phyloP scores from a whole-genome alignment of 2,329 filamentous ascomycete genomes.

The Colletotrichum sp. region DNA sequence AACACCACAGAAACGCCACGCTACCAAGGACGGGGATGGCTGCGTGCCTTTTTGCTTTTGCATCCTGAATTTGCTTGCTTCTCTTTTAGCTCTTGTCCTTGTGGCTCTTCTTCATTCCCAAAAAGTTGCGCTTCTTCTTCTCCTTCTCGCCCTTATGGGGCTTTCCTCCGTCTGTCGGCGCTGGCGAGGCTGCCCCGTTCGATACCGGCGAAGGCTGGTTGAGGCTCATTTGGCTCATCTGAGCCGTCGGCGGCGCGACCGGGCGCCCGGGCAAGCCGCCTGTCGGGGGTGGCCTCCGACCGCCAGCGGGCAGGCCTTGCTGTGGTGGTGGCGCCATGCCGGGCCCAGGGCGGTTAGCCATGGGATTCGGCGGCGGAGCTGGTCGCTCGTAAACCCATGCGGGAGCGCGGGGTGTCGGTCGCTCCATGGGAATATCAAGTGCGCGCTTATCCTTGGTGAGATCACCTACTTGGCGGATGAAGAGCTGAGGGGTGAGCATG shows the following conservation, averaged over 20 bases:
- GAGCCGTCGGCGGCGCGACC: constrained; percentile 53
- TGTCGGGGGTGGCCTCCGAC: constrained; percentile 27
- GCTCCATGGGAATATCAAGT: constrained; percentile 81
- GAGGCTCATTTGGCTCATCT: constrained; percentile 62
- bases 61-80: neutral
- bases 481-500: constrained; percentile 87
- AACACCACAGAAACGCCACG: constrained; percentile 8
- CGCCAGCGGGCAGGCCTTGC: constrained; percentile 22
- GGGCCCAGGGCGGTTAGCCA: constrained; percentile 32
- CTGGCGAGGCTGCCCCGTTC: constrained; percentile 23
- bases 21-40: neutral
- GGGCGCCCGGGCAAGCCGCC: constrained; percentile 41
- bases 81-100: constrained; percentile 18
- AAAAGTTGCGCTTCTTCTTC: constrained; percentile 66
- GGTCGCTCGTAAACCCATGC: constrained; percentile 84
- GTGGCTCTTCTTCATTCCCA: constrained; percentile 62
- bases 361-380: constrained; percentile 52
- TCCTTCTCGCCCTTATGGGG: constrained; percentile 63
- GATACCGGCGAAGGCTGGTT: constrained; percentile 30
- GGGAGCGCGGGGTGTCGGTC: constrained; percentile 81
- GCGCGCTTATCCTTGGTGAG: constrained; percentile 76
- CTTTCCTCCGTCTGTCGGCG: constrained; percentile 40
- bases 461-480: constrained; percentile 82
- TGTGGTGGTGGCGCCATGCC: constrained; percentile 27
- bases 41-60: neutral